phyloP scores from a whole-genome alignment of 345 rosid species.

The Triadica sebifera region DNA sequence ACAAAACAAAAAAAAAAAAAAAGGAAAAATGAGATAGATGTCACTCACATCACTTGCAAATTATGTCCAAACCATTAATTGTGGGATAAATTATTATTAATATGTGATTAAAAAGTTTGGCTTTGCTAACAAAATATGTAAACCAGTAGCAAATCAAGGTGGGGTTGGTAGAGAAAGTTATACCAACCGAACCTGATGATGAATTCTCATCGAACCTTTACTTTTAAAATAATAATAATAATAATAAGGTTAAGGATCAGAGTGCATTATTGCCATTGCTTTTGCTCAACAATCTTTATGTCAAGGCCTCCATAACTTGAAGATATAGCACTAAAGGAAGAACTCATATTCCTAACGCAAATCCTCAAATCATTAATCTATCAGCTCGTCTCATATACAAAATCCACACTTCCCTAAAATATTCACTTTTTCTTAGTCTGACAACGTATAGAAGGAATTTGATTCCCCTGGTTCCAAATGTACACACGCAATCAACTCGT shows the following conservation, averaged over 20 bases:
- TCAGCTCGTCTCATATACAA: constrained; percentile 20
- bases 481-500: constrained; percentile 25
- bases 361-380: constrained; percentile 12
- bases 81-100: too few species aligned
- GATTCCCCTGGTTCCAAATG: constrained; percentile 26
- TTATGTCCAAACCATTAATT: too few species aligned
- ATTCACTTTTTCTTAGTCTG: constrained; percentile 17
- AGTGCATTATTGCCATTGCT: neutral
- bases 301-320: neutral
- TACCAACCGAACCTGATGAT: neutral
- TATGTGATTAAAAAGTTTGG: too few species aligned
- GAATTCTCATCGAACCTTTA: neutral
- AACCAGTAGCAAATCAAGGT: neutral
- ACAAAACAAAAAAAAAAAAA: too few species aligned
- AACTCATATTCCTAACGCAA: constrained; percentile 17
- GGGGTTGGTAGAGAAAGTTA: neutral
- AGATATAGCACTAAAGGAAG: neutral
- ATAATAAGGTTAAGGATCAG: neutral
- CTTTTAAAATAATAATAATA: neutral
- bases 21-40: too few species aligned
- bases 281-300: too few species aligned
- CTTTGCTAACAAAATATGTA: too few species aligned
- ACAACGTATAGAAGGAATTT: constrained; percentile 14
- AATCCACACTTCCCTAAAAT: constrained; percentile 13
- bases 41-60: too few species aligned